Evolutionary conservation across 1,139 yeast genomes (phyloP).

Genomic region (Scheffersomyces lignicola): DNA sequence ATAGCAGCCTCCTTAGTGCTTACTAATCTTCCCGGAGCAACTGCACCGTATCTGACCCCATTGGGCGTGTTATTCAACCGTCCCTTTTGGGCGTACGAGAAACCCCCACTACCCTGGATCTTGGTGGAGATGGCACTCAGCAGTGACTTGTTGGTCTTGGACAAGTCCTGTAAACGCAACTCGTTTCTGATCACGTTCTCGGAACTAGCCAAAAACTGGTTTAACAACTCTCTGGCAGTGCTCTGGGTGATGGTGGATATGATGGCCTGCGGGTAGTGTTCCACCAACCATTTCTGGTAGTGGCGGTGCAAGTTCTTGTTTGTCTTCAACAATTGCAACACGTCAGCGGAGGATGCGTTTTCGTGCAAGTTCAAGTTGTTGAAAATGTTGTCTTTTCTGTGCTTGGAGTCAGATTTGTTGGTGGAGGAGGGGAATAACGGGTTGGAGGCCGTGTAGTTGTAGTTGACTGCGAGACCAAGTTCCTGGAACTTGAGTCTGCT

Average conservation of each 20-base stretch:
- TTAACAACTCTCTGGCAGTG: conserved; percentile 23
- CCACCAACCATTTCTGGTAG: conserved; percentile 35
- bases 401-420: conserved; percentile 19
- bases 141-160: conserved; percentile 16
- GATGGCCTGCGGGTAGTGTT: conserved; percentile 36
- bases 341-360: conserved; percentile 26
- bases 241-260: conserved; percentile 18
- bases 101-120: conserved; percentile 70
- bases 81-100: conserved; percentile 71
- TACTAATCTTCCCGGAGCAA: conserved; percentile 72
- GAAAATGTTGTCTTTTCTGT: conserved; percentile 26
- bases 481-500: conserved; percentile 46
- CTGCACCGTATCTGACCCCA: conserved; percentile 59
- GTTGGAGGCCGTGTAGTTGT: conserved; percentile 28
- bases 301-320: conserved; percentile 35
- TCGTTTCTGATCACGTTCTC: conserved; percentile 20
- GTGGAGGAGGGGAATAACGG: conserved; percentile 33
- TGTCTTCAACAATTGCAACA: conserved; percentile 25
- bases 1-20: conserved; percentile 59
- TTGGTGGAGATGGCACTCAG: conserved; percentile 15
- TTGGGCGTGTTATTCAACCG: conserved; percentile 72
- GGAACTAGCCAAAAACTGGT: conserved; percentile 25
- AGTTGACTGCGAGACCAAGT: conserved; percentile 37
- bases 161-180: conserved; percentile 21
- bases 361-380: conserved; percentile 34